A percentile compares a stretch with the other conserved stretches of the same genome.
Evolutionary conservation across 2,329 filamentous ascomycete species (phyloP).

Genomic region (Fusarium coffeatum): DNA sequence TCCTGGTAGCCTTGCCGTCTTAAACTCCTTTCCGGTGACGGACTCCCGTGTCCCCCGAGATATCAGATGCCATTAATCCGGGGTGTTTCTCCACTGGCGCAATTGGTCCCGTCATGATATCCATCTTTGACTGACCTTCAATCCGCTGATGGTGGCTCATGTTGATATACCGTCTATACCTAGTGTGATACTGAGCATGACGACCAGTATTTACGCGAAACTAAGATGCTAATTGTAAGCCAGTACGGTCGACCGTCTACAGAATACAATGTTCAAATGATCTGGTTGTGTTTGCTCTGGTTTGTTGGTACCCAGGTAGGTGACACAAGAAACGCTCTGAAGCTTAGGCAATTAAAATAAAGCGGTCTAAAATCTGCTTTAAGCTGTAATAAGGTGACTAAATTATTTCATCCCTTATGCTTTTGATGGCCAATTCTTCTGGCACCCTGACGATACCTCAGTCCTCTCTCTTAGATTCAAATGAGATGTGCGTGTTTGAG

Average conservation of each 20-base stretch:
- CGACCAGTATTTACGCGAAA: neutral
- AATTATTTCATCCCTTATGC: neutral
- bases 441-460: neutral
- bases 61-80: slow-evolving; percentile 41
- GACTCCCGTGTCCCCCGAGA: slow-evolving; percentile 25
- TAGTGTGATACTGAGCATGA: neutral
- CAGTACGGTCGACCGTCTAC: neutral
- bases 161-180: neutral
- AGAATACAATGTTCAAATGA: neutral
- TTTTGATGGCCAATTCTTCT: neutral
- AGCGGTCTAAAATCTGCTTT: neutral
- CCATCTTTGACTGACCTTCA: neutral
- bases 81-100: slow-evolving; percentile 37
- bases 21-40: slow-evolving; percentile 11
- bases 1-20: slow-evolving; percentile 2
- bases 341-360: neutral
- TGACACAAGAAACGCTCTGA: neutral
- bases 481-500: neutral
- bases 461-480: neutral
- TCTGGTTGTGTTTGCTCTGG: neutral
- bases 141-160: neutral
- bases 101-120: slow-evolving; percentile 9
- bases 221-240: neutral
- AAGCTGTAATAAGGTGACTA: neutral
- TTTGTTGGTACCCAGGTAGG: neutral